Conservation (phyloP, 768 basidiomycete species). For the Panaeolus papilionaceus region DNA sequence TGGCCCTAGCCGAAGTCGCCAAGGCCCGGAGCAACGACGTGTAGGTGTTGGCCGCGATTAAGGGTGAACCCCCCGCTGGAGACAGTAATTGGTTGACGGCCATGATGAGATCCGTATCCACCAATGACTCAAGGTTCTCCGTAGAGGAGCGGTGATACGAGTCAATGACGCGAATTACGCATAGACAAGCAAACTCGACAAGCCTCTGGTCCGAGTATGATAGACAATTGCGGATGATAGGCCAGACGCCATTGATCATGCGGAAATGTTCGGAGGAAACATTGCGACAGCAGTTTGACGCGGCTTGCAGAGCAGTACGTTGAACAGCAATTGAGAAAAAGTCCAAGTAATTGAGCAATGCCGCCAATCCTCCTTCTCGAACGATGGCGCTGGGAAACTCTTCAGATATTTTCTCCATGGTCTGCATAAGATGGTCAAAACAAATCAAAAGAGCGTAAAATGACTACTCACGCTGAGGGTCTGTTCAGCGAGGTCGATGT, state of each 20-base stretch:
- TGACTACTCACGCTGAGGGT: constrained; percentile 85
- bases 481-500: constrained; percentile 98
- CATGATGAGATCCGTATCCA: constrained; percentile 78
- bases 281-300: constrained; percentile 95
- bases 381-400: constrained; percentile 97
- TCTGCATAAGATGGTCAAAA: constrained; percentile 55
- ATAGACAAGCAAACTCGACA: constrained; percentile 96
- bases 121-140: constrained; percentile 85
- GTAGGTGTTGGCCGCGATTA: constrained; percentile 87
- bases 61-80: constrained; percentile 85
- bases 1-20: constrained; percentile 86
- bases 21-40: constrained; percentile 87
- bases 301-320: constrained; percentile 94
- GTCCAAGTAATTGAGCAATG: constrained; percentile 94
- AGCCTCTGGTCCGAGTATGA: constrained; percentile 93
- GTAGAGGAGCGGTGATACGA: constrained; percentile 86
- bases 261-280: constrained; percentile 87
- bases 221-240: constrained; percentile 92
- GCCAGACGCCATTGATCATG: constrained; percentile 90
- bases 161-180: constrained; percentile 93
- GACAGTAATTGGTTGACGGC: constrained; percentile 87
- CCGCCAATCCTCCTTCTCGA: constrained; percentile 92
- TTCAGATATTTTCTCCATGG: constrained; percentile 97
- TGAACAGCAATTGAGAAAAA: constrained; percentile 99
- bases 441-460: constrained; percentile 26